Base-by-base conservation (phyloP, 1,284 basidiomycete species). In the Ceratobasidium sp. region DNA sequence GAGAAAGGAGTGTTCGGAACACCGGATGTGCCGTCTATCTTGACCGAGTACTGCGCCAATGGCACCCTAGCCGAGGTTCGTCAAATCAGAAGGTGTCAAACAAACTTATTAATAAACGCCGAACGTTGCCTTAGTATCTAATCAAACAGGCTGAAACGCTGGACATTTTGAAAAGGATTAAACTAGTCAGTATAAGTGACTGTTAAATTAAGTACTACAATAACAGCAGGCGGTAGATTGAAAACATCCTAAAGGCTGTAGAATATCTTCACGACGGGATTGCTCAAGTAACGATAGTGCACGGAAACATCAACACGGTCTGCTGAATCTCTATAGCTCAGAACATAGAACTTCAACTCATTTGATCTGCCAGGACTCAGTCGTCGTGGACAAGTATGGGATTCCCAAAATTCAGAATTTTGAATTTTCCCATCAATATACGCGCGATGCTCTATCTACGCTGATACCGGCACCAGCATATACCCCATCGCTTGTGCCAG, bases 201-300 rank as follows among this genome's bases (percentile, higher is more conserved):
- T 58, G 7, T 33, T 44, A 33, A 28, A 58, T 58, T 58, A 12
- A n/a, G 12, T 28, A 58, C 23, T 20, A 46, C 15, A 46, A n/a
- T n/a, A n/a, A 20, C 20, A n/a, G 20, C 51, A 20, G 6, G 51
- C 51, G 51, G 20, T 60, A 71, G 69, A 61, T 72, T 2, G 20
- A 72, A 28, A 26, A 44, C 10, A 49, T 73, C 7, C 28, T 64
- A 15, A 75, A 75, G 42, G 72, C 13, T 1, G 33, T 75, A 2
- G 23, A 51, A 20, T 63, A 75, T 49, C 23, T 75, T 7, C 72
- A 75, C 28, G 72, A 75, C 4, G n/a, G 46, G 39, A 46, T 75
- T 55, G 2, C 61, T 3, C 23, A 75, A 23, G 72, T 60, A 5
- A 53, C 28, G 6, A 10, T 75, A 15, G 72, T 64, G 3, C 72